Percentiles rank a stretch among this genome's conserved stretches.
Evolutionary conservation across 257 asterid genomes (phyloP).

Genomic region (Ophiorrhiza pumila): DNA sequence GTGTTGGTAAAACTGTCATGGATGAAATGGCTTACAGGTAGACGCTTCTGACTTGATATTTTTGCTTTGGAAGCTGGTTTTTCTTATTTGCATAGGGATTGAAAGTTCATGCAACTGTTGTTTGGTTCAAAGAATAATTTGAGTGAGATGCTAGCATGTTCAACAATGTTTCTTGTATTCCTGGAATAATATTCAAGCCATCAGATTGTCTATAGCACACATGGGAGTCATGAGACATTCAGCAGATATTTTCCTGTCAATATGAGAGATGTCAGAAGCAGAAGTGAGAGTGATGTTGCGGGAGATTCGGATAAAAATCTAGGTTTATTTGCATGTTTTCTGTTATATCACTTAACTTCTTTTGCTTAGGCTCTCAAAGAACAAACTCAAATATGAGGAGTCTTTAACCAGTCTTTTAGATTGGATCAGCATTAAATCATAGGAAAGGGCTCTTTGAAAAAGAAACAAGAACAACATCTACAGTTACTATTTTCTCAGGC

Average conservation of each 20-base stretch:
- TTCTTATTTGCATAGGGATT: background rate
- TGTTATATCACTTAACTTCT: background rate
- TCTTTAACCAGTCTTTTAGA: background rate
- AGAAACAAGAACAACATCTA: background rate
- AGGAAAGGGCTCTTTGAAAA: background rate
- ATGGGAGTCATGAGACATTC: background rate
- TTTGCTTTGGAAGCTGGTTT: background rate
- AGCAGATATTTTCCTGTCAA: background rate
- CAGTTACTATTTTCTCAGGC: no score
- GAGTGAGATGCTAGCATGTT: background rate
- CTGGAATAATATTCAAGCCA: no score
- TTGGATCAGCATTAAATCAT: background rate
- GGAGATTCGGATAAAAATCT: background rate
- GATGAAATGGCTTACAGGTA: slow-evolving; percentile 99
- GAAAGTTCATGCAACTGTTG: background rate
- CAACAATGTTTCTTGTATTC: background rate
- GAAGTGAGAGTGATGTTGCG: background rate
- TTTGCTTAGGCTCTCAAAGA: background rate
- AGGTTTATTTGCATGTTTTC: background rate
- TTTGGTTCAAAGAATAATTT: background rate
- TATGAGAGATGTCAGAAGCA: background rate
- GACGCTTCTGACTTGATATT: background rate
- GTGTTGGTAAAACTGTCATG: slow-evolving; percentile 79
- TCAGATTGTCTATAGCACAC: background rate
- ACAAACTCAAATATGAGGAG: background rate